These are phyloP conservation scores for Trichosporon sp. DNA, from an alignment of 1,284 basidiomycete genomes.

Conservation along the genomic window DNA sequence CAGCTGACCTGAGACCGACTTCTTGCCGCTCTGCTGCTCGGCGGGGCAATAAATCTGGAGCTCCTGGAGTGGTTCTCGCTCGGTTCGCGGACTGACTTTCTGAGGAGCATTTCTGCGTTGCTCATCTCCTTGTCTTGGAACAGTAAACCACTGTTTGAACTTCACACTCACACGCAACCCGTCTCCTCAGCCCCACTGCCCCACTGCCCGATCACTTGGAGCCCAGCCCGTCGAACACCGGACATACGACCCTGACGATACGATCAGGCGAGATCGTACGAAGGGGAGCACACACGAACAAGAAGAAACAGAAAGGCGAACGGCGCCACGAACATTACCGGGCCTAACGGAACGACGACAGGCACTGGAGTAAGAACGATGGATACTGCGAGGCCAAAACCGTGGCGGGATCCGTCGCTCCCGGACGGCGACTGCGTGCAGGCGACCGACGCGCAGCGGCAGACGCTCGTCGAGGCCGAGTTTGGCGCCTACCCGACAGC, in stretches of 20 bases:
- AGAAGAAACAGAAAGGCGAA: no score
- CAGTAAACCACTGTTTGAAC: neutral
- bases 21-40: no score
- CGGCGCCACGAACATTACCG: no score
- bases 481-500: slow-evolving; percentile 1
- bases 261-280: no score
- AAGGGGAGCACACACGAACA: no score
- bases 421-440: neutral
- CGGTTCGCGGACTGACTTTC: neutral
- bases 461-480: neutral
- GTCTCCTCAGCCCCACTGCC: neutral
- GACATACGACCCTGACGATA: neutral
- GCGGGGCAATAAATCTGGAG: neutral
- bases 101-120: neutral
- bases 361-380: neutral
- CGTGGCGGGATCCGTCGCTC: neutral
- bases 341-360: neutral
- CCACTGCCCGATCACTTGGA: neutral
- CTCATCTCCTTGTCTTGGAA: neutral
- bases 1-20: neutral
- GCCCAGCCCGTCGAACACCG: neutral
- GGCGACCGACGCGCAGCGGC: neutral
- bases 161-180: neutral
- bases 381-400: neutral
- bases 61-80: neutral